Evolutionary conservation across 257 asterid species (phyloP).

Genomic region (Solanum pennellii): DNA sequence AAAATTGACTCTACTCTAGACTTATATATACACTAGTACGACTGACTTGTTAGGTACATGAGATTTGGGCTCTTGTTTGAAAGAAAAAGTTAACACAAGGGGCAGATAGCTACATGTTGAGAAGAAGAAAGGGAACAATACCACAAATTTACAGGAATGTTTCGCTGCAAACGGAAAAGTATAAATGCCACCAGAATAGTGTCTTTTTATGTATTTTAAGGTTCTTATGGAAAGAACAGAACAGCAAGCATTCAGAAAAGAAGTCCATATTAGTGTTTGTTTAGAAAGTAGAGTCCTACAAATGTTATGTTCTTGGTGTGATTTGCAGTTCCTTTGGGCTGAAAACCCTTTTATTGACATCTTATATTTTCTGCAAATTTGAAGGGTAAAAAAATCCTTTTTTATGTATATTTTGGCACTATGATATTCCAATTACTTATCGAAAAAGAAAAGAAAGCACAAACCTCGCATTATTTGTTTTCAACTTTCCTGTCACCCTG

Average conservation of each 20-base stretch:
- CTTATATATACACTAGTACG: neutral
- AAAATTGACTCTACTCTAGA: neutral
- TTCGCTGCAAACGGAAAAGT: neutral
- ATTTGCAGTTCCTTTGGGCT: neutral
- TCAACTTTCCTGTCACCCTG: conserved; percentile 28
- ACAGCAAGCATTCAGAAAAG: neutral
- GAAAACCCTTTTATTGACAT: neutral
- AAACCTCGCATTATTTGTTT: conserved; percentile 45
- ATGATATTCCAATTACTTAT: neutral
- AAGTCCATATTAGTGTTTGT: neutral
- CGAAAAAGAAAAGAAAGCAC: neutral
- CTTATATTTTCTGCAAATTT: neutral
- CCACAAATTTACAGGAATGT: neutral
- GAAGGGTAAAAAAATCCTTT: neutral
- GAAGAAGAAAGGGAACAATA: neutral
- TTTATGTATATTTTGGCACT: neutral
- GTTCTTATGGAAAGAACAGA: neutral
- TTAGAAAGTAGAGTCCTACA: neutral
- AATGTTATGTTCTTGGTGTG: neutral
- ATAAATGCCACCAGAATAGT: neutral
- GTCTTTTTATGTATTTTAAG: neutral
- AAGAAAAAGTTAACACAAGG: neutral
- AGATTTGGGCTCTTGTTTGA: neutral
- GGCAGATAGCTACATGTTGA: neutral
- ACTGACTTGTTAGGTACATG: neutral